Percentiles rank a stretch among this genome's conserved stretches.
Conservation (phyloP, 176 grass and related monocot genomes). For the barley (Hordeum vulgare) region DNA sequence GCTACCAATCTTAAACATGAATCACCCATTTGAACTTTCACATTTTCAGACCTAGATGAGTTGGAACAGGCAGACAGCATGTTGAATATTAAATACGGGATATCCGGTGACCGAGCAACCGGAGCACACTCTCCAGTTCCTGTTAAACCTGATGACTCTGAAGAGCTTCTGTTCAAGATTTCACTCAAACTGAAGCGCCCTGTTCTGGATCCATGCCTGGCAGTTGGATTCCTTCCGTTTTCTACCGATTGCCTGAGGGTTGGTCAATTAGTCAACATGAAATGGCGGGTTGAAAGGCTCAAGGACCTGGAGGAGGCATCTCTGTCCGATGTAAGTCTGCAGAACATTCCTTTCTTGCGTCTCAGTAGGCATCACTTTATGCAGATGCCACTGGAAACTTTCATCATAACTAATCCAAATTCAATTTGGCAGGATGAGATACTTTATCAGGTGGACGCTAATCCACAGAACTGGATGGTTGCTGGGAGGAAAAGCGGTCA, state of each 20-base stretch:
- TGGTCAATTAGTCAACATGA: conserved; percentile 90
- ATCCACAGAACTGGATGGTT: conserved; percentile 97
- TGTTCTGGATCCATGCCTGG: conserved; percentile 85
- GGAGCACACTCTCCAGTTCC: conserved; percentile 75
- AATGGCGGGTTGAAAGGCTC: conserved; percentile 91
- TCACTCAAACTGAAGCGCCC: conserved; percentile 70
- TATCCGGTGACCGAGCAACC: conserved; percentile 73
- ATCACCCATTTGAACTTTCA: conserved; percentile 8
- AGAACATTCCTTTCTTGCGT: background rate
- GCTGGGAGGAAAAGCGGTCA: conserved; percentile 94
- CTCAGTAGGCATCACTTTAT: background rate
- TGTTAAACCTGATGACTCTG: conserved; percentile 35
- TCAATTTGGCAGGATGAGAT: conserved; percentile 61
- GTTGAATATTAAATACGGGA: conserved; percentile 77
- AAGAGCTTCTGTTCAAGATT: conserved; percentile 63
- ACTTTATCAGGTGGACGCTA: conserved; percentile 77
- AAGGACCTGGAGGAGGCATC: conserved; percentile 51
- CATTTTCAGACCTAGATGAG: conserved; percentile 51
- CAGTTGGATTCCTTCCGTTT: conserved; percentile 97
- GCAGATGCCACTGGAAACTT: background rate
- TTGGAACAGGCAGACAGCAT: conserved; percentile 53
- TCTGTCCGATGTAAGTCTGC: conserved; percentile 49
- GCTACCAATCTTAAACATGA: background rate
- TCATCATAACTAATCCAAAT: background rate
- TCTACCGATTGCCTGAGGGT: conserved; percentile 81